Evolutionary conservation across 1,139 yeast species (phyloP).

Genomic region (Suhomyces anneliseae): DNA sequence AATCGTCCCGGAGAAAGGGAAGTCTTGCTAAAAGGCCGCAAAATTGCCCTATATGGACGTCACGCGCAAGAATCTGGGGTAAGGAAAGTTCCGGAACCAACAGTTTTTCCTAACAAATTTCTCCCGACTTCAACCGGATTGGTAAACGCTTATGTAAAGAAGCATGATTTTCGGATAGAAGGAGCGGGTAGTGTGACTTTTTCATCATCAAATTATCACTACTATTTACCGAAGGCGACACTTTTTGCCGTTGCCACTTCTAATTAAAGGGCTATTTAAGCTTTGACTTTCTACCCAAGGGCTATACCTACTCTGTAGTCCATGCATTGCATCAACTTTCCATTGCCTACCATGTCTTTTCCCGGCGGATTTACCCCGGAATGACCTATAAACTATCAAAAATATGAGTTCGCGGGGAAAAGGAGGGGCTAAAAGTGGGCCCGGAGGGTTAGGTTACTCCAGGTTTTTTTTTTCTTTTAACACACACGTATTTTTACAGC

Average conservation of each 20-base stretch:
- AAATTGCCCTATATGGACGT: slow-evolving; percentile 5
- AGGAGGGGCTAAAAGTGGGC: background rate
- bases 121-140: slow-evolving; percentile 10
- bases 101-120: background rate
- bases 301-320: too few species aligned
- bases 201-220: background rate
- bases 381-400: background rate
- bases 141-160: slow-evolving; percentile 8
- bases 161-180: slow-evolving; percentile 7
- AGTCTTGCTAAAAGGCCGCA: slow-evolving; percentile 4
- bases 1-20: slow-evolving; percentile 22
- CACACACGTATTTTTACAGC: too few species aligned
- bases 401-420: slow-evolving; percentile 1
- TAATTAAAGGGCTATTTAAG: too few species aligned
- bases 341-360: background rate
- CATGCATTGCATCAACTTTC: too few species aligned
- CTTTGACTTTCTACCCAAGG: too few species aligned
- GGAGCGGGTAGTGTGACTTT: background rate
- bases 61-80: slow-evolving; percentile 19
- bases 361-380: background rate
- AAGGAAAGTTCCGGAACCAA: slow-evolving; percentile 18
- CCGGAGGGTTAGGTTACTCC: background rate
- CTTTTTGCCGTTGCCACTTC: too few species aligned
- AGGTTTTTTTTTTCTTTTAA: too few species aligned
- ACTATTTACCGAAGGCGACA: background rate